phyloP scores from a whole-genome alignment of 1,284 basidiomycete genomes.

The Heterobasidion occidentale region DNA sequence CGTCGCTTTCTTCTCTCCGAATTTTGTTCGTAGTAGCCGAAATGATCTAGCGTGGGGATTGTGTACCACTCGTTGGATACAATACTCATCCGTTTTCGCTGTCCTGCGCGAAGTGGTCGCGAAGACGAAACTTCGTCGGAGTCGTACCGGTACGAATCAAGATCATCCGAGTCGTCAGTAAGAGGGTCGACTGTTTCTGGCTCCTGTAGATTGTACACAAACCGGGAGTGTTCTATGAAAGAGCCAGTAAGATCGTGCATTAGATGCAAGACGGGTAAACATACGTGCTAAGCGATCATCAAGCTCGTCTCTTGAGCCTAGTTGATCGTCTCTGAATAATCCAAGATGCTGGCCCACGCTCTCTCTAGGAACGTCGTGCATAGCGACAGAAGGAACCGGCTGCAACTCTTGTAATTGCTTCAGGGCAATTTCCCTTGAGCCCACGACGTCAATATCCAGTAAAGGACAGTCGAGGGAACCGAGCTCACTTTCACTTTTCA shows the following conservation, averaged over 20 bases:
- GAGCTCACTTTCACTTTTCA: slow-evolving; percentile 68
- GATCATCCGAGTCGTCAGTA: slow-evolving; percentile 30
- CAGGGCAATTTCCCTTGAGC: slow-evolving; percentile 56
- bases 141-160: slow-evolving; percentile 12
- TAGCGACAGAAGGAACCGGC: slow-evolving; percentile 81
- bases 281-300: slow-evolving; percentile 65
- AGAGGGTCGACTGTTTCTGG: slow-evolving; percentile 43
- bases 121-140: slow-evolving; percentile 33
- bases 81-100: slow-evolving; percentile 54
- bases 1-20: slow-evolving; percentile 27
- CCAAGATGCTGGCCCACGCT: slow-evolving; percentile 57
- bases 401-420: slow-evolving; percentile 74
- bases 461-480: background rate
- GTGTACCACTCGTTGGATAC: slow-evolving; percentile 51
- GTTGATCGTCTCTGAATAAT: slow-evolving; percentile 36
- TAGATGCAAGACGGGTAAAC: slow-evolving; percentile 17
- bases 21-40: slow-evolving; percentile 16
- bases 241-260: background rate
- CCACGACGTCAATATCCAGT: slow-evolving; percentile 1
- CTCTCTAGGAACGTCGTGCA: slow-evolving; percentile 78
- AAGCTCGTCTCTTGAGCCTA: slow-evolving; percentile 44
- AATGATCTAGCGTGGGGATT: slow-evolving; percentile 25
- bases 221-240: slow-evolving; percentile 49
- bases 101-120: slow-evolving; percentile 18
- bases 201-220: slow-evolving; percentile 55